These are phyloP conservation scores for Cutaneotrichosporon cutaneum DNA, from an alignment of 1,284 basidiomycete genomes.

Conservation along the genomic window DNA sequence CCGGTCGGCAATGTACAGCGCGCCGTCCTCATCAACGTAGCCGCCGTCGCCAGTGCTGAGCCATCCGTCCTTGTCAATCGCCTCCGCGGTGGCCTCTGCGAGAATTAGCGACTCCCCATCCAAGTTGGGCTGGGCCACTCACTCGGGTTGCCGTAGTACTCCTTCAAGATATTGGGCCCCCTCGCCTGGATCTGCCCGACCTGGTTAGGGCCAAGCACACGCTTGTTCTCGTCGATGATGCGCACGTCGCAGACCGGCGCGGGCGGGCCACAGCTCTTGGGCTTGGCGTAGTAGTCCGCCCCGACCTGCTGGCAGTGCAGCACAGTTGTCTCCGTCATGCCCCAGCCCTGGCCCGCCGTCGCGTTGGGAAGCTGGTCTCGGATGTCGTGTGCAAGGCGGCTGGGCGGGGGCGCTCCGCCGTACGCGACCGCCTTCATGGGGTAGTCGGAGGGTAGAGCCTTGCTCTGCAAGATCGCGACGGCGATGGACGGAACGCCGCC, in stretches of 20 bases:
- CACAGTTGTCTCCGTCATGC: slow-evolving; percentile 49
- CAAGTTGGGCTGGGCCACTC: not conserved
- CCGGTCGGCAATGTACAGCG: slow-evolving; percentile 44
- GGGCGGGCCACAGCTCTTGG: slow-evolving; percentile 30
- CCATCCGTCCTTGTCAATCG: slow-evolving; percentile 42
- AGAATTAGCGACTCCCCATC: not conserved
- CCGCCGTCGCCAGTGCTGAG: slow-evolving; percentile 47
- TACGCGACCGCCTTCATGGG: slow-evolving; percentile 41
- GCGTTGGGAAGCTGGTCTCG: slow-evolving; percentile 31
- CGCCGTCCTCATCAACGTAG: slow-evolving; percentile 40
- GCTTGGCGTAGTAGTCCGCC: slow-evolving; percentile 35
- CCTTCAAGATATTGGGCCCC: slow-evolving; percentile 48
- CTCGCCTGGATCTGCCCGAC: slow-evolving; percentile 38
- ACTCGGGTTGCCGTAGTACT: slow-evolving; percentile 33
- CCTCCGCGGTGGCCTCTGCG: slow-evolving; percentile 16
- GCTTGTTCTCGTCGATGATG: slow-evolving; percentile 37
- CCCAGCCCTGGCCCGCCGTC: slow-evolving; percentile 36
- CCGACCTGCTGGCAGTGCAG: slow-evolving; percentile 40
- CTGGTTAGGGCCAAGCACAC: slow-evolving; percentile 26
- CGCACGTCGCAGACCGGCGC: slow-evolving; percentile 38
- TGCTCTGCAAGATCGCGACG: slow-evolving; percentile 36
- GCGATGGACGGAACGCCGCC: slow-evolving; percentile 49
- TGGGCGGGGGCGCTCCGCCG: slow-evolving; percentile 44
- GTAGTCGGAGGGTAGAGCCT: slow-evolving; percentile 28
- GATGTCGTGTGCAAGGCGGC: slow-evolving; percentile 38